phyloP scores from a whole-genome alignment of 2,329 filamentous ascomycete species.

The Colletotrichum higginsianum region DNA sequence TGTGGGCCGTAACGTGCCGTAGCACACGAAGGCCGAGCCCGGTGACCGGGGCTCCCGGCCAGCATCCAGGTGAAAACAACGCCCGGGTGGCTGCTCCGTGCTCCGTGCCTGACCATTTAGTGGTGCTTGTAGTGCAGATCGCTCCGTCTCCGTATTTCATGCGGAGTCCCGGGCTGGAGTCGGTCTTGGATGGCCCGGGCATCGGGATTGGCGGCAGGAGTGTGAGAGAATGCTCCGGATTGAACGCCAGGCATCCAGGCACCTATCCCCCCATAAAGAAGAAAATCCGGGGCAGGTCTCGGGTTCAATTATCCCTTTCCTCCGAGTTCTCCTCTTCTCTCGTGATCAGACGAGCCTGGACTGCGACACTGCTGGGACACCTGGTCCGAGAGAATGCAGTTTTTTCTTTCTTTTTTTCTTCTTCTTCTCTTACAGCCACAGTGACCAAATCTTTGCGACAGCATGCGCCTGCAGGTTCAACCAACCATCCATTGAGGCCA shows the following conservation, averaged over 20 bases:
- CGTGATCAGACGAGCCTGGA: background rate
- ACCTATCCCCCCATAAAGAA: background rate
- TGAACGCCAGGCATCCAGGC: background rate
- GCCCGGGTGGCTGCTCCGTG: conserved; percentile 3
- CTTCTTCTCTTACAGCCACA: too few relatives aligned
- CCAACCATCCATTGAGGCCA: background rate
- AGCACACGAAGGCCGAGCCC: background rate
- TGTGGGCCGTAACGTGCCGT: background rate
- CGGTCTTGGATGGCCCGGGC: conserved; percentile 2
- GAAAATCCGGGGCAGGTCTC: conserved; percentile 22
- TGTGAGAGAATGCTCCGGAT: background rate
- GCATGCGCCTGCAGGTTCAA: background rate
- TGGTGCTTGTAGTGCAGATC: background rate
- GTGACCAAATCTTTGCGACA: background rate
- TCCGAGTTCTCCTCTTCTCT: conserved; percentile 10
- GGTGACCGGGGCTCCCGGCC: background rate
- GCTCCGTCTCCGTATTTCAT: background rate
- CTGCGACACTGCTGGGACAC: background rate
- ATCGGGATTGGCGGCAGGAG: background rate
- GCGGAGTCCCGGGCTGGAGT: background rate
- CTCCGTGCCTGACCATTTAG: background rate
- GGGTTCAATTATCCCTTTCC: conserved; percentile 22
- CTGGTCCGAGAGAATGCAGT: background rate
- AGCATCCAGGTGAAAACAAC: background rate
- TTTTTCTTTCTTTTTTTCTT: too few relatives aligned